A percentile compares a stretch with the other conserved stretches of the same genome.
Evolutionary conservation across 2,329 filamentous ascomycete genomes (phyloP).

Genomic region (Fusarium humuli): DNA sequence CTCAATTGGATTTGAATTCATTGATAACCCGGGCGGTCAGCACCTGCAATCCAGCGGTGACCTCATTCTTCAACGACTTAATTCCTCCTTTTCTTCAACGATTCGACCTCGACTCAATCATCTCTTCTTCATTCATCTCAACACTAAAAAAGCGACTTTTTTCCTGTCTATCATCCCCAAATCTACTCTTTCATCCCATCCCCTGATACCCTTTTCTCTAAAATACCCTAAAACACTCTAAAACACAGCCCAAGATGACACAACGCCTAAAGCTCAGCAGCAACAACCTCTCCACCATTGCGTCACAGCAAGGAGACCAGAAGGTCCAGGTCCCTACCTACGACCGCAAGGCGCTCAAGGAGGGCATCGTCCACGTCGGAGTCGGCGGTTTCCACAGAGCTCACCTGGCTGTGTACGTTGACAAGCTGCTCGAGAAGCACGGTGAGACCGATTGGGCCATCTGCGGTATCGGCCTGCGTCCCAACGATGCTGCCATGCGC

Average conservation of each 20-base stretch:
- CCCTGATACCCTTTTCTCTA: background rate
- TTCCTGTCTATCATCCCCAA: background rate
- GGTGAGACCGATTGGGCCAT: slow-evolving; percentile 61
- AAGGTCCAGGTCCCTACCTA: slow-evolving; percentile 55
- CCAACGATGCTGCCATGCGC: slow-evolving; percentile 63
- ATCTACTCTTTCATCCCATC: background rate
- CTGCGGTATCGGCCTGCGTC: slow-evolving; percentile 63
- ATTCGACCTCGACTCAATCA: background rate
- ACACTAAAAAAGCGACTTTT: background rate
- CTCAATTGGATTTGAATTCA: background rate
- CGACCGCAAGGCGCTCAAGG: slow-evolving; percentile 59
- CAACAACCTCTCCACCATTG: slow-evolving; percentile 41
- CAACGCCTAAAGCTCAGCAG: slow-evolving; percentile 46
- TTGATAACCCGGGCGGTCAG: slow-evolving; percentile 41
- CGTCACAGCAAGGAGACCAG: slow-evolving; percentile 36
- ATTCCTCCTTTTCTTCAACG: background rate
- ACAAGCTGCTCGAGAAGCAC: slow-evolving; percentile 61
- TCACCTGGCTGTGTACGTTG: slow-evolving; percentile 64
- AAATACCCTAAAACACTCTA: background rate
- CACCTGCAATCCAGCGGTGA: slow-evolving; percentile 30
- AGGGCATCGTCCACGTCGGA: slow-evolving; percentile 66
- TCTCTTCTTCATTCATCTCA: background rate
- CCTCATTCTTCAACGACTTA: slow-evolving; percentile 32
- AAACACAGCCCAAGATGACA: slow-evolving; percentile 26
- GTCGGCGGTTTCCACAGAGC: slow-evolving; percentile 67